Base-by-base conservation (phyloP, 1,139 yeast genomes). In the Debaryomycetaceae sp. region DNA sequence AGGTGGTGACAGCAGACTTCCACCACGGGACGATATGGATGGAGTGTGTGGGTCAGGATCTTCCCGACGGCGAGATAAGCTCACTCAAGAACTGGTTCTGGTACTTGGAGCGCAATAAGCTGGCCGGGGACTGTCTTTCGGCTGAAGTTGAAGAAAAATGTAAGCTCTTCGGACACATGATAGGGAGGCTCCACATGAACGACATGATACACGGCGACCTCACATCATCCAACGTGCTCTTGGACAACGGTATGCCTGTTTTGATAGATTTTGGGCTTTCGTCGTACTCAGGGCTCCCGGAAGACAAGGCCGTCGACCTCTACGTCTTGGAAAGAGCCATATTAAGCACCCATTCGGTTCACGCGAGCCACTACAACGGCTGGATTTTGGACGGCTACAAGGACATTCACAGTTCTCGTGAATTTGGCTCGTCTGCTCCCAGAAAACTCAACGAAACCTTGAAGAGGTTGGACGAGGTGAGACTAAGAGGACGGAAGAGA, bases 221-320 rank as follows among this genome's bases (percentile, higher is more conserved):
- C 56, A 95, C 99, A 0, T 83, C 95, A 24, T 90, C 98, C 0
- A 95, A 95, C 58, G 79, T 91, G 27, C 76, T 95, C 41, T 62
- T 91, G 8, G 74, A 73, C 27, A 43, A 45, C 6, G 43, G 38
- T 2, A 60, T 55, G 6, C 89, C 96, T 0, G 78, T 75, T 37
- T 66, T 93, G 56, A 95, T 95, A 48, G 99, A 95, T 59, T 93
- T 95, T 66, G 99, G 99, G 0, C 74, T 95, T 17, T 81, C 87
- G 5, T 81, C 90, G n/a, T 83, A 83, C 46, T 83, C 96, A 1
- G 78, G 80, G 0, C 60, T 89, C 50, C 78, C 87, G 0, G 99
- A 95, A 57, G 98, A 93, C 60, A 90, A 89, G 62, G 98, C 99
- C 2, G 99, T 95, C 13, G 99, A 95, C 62, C 64, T 95, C 48